Base-by-base conservation (phyloP, 257 asterid genomes). In the Capsicum baccatum region DNA sequence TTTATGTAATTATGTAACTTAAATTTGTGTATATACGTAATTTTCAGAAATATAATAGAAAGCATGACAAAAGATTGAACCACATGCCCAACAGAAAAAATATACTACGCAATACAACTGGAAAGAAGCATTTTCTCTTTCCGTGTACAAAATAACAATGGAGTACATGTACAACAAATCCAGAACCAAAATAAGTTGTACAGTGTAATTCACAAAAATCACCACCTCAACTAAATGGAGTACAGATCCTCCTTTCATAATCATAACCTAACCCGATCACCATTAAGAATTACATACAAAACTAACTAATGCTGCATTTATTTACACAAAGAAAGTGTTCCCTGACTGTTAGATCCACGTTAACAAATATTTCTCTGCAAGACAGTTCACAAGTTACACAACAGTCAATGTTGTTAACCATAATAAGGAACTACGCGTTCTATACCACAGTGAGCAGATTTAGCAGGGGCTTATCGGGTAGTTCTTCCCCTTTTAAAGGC, bases 401-500 rank as follows among this genome's bases (percentile, higher is more conserved):
- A 48, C 79, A 73, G 60, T 48, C n/a, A 11, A 73, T 11, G 12
- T 6, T 73, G 11, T 71, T 9, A 71, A 71, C 3, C 58, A 19
- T 48, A 73, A 52, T 47, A 21, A 76, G n/a, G 6, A 52, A 21
- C 21, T 7, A 21, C 44, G 39, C 9, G 63, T 76, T 76, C 86
- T 68, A 79, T 71, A 52, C 71, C 83, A 71, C 12, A 83, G 60
- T 5, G n/a, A 66, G 39, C 17, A 78, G 76, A 62, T 62, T 39
- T 57, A 39, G 48, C 14, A 71, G 35, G 12, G 35, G 74, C 56
- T 42, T 37, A 78, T 91, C 87, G 88, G 89, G 74, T 80, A 26
- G 85, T 58, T 48, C 89, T 83, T 86, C 89, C 92, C 89, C 93
- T 88, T 91, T 92, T 91, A 71, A 96, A 94, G 66, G 88, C 97